Conservation (phyloP, 2,329 filamentous ascomycete species). For the Clarireedia homoeocarpa region DNA sequence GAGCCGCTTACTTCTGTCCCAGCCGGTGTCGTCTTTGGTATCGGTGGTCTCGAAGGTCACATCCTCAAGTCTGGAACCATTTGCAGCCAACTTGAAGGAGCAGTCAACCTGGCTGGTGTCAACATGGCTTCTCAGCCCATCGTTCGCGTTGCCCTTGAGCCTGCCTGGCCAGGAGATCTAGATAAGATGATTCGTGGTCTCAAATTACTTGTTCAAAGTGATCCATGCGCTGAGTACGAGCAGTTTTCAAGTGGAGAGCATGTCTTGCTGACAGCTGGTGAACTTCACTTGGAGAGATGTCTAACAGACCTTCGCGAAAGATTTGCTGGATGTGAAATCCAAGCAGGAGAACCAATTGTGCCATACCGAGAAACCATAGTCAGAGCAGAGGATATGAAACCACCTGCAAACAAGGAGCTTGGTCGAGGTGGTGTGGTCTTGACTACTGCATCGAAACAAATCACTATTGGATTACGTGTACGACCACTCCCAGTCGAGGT, state of each 20-base stretch:
- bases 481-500: slow-evolving; percentile 70
- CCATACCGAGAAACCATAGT: slow-evolving; percentile 93
- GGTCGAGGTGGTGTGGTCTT: slow-evolving; percentile 73
- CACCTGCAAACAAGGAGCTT: slow-evolving; percentile 75
- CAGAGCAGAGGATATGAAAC: slow-evolving; percentile 81
- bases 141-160: slow-evolving; percentile 91
- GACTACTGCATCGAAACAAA: slow-evolving; percentile 76
- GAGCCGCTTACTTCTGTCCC: slow-evolving; percentile 79
- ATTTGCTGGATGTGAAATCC: slow-evolving; percentile 90
- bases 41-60: slow-evolving; percentile 83
- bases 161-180: slow-evolving; percentile 79
- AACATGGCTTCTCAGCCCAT: slow-evolving; percentile 78
- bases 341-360: slow-evolving; percentile 88
- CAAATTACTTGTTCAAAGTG: slow-evolving; percentile 81
- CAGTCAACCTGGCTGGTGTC: slow-evolving; percentile 85
- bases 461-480: slow-evolving; percentile 69
- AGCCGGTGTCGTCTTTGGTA: slow-evolving; percentile 90
- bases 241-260: slow-evolving; percentile 90
- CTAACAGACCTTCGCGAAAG: slow-evolving; percentile 87
- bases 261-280: slow-evolving; percentile 87
- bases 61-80: slow-evolving; percentile 95
- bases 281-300: slow-evolving; percentile 89
- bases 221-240: slow-evolving; percentile 93
- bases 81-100: slow-evolving; percentile 78
- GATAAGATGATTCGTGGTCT: slow-evolving; percentile 92